Percentiles rank a stretch among this genome's conserved stretches.
These are phyloP conservation scores for Coffea canephora DNA, from an alignment of 257 asterid genomes.

Conservation along the genomic window DNA sequence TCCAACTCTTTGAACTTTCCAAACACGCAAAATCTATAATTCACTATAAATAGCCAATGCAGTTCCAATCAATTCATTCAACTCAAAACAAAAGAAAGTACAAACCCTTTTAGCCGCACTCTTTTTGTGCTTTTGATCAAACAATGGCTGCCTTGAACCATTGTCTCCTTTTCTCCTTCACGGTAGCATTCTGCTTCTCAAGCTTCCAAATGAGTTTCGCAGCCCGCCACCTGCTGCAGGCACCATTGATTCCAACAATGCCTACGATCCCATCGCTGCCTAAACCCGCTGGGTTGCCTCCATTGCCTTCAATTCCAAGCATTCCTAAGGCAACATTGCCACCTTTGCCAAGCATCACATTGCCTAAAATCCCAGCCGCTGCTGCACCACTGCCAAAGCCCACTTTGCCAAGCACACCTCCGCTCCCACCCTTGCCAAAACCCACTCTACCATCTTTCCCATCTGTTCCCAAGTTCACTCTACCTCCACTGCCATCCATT, in stretches of 20 bases:
- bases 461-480: not conserved
- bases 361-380: constrained; percentile 3
- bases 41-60: constrained; percentile 12
- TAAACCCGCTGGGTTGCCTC: not conserved
- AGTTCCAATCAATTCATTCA: not conserved
- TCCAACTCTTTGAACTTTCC: not conserved
- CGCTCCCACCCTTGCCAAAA: not conserved
- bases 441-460: constrained; percentile 2
- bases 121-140: not conserved
- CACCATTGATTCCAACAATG: not conserved
- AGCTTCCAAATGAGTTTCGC: constrained; percentile 9
- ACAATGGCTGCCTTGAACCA: constrained; percentile 14
- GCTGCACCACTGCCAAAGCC: constrained; percentile 14
- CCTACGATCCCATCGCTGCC: constrained; percentile 19
- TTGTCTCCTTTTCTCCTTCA: constrained; percentile 5
- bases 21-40: not conserved
- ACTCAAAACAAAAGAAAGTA: constrained; percentile 1
- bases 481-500: constrained; percentile 15
- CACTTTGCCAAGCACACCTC: constrained; percentile 5
- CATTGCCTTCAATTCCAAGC: not conserved
- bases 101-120: not conserved
- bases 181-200: constrained; percentile 8
- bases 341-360: not conserved
- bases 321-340: constrained; percentile 8
- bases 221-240: constrained; percentile 17